phyloP scores from a whole-genome alignment of 164 flowering plant genomes.

The Akebia trifoliata region DNA sequence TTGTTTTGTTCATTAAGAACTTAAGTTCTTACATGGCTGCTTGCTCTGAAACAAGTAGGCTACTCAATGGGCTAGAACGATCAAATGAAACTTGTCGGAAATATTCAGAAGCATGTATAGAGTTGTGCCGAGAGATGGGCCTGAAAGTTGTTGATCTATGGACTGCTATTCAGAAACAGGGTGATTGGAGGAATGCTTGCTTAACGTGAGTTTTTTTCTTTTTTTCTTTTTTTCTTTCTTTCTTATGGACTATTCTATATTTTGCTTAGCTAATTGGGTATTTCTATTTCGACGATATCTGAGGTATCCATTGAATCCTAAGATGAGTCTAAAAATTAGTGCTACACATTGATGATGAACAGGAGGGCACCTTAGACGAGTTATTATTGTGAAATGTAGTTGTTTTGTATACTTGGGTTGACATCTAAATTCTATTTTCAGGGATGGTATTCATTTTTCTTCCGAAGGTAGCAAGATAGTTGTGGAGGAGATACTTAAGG shows the following conservation, averaged over 20 bases:
- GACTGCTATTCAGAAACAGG: constrained; percentile 60
- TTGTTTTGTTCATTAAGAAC: neutral
- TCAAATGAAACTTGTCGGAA: constrained; percentile 63
- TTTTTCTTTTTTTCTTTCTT: too few species aligned
- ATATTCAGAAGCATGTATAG: constrained; percentile 84
- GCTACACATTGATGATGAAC: too few species aligned
- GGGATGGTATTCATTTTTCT: constrained; percentile 90
- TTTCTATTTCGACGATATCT: neutral
- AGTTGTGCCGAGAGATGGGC: constrained; percentile 64
- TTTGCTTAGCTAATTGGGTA: neutral
- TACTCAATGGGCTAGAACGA: constrained; percentile 50
- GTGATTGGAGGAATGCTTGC: constrained; percentile 62
- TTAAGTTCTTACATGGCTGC: neutral
- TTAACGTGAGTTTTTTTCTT: constrained; percentile 76
- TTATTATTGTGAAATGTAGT: neutral
- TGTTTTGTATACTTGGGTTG: neutral
- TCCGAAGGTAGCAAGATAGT: constrained; percentile 82
- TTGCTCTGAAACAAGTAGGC: constrained; percentile 29
- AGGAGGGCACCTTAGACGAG: too few species aligned
- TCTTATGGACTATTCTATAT: too few species aligned
- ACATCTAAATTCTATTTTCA: constrained; percentile 16
- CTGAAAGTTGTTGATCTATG: constrained; percentile 72
- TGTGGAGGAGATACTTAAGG: constrained; percentile 72
- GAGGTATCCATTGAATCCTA: too few species aligned
- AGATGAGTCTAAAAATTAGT: too few species aligned